Evolutionary conservation across 2,329 filamentous ascomycete species (phyloP), one percentile per base, ranked within the genome.

Genomic region (Colletotrichum sidae): DNA sequence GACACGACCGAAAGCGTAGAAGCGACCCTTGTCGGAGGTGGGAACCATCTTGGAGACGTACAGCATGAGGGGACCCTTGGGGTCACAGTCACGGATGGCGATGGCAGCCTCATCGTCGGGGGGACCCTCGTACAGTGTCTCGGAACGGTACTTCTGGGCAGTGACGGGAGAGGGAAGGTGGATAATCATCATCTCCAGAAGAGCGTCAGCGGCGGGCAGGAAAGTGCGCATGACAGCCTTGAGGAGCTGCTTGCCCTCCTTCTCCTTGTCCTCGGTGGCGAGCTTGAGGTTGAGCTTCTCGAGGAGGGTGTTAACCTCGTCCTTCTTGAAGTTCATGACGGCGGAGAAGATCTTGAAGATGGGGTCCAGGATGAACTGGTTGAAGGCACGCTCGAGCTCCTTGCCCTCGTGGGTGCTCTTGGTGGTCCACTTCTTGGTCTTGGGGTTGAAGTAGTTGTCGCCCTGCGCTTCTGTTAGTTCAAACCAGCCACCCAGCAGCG

Each of bases 1-100:
- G 85, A 99, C 96, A 97, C 96, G 96, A 86, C 96, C 96, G 86
- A 99, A 99, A 82, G 96, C 96, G 87, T 97, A 99, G 93, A 99
- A 99, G 86, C 96, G 95, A 84, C 96, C 96, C 92, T 97, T 98
- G 80, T 99, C 96, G 76, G 94, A 96, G 75, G 96, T 99, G 77
- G 96, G 96, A 79, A 99, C 96, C 96, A 99, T 99, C 93, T 99
- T 99, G 83, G 96, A 99, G 82, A 99, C 94, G 92, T 99, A 99
- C 74, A 98, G 88, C 96, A 99, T 99, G 84, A 99, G 96, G 77
- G 95, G 93, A 81, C 89, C 96, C 88, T 97, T 97, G 83, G 95
- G 88, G 83, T 99, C 93, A 83, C 96, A 98, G 88, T 98, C 94
- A 77, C 94, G 94, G 89, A 99, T 97, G 89, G 90, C 94, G 80